Base-by-base conservation (phyloP, 495 filamentous ascomycete genomes). In the Ascodesmis nigricans region DNA sequence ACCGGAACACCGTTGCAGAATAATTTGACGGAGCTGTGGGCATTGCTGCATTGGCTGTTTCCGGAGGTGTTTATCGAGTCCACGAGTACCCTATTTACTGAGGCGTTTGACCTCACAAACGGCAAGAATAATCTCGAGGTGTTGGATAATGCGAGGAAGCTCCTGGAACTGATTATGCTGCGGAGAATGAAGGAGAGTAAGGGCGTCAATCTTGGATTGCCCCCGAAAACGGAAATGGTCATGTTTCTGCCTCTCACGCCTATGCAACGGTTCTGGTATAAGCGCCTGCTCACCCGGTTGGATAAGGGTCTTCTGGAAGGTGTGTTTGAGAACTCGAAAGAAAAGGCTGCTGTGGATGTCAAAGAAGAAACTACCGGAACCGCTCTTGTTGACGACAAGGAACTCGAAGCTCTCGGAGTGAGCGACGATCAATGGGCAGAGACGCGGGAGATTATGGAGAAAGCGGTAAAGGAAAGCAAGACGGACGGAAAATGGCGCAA, bases 1-100 rank as follows among this genome's bases (percentile, higher is more conserved):
- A 74, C 68, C 0, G 71, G 63, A 0, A 76, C 71, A 5, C 71
- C 71, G 0, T 53, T 76, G 4, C 71, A 76, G 33, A 76, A 75
- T 37, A 66, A 76, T 36, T 51, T 75, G 0, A 49, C 52, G 0
- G 71, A 75, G 41, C 48, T 73, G 21, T 75, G 71, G 71, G 63
- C 67, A 0, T 46, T 75, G 5, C 52, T 76, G 0, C 62, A 68
- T 33, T 76, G 66, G 66, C 50, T 76, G 0, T 71, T 65, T 32
- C 69, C 68, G 0, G 66, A 73, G 9, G 62, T 75, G 0, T 77
- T 77, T 44, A 51, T 54, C 2, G 47, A 52, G 1, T 57, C 61
- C 9, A 73, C 67, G 0, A 50, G 52, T 1, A 44, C 56, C 1
- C 41, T 60, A 0, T 77, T 77, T 45, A 61, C 61, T 25, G 48